Conservation (phyloP, 345 rosid species). For the Syzygium oleosum region DNA sequence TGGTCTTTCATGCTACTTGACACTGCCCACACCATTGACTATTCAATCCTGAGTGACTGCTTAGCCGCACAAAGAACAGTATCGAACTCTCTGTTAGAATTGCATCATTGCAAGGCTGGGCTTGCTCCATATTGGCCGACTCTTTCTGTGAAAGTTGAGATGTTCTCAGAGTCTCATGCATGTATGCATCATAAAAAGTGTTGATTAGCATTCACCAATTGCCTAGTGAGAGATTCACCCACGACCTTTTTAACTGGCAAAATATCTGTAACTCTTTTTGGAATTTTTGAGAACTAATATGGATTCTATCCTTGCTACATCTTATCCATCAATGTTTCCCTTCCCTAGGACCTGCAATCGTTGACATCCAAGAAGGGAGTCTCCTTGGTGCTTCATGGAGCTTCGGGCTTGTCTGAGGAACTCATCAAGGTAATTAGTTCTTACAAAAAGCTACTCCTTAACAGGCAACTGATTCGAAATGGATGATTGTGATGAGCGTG, state of each 20-base stretch:
- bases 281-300: background rate
- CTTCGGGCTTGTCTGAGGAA: constrained; percentile 71
- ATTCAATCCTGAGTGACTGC: background rate
- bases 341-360: constrained; percentile 46
- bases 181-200: background rate
- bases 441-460: background rate
- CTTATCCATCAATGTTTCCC: background rate
- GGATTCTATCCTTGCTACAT: background rate
- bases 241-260: background rate
- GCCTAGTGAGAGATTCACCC: background rate
- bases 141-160: background rate
- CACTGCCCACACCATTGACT: too few relatives aligned
- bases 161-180: background rate
- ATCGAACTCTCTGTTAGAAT: background rate
- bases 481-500: background rate
- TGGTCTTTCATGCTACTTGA: too few relatives aligned
- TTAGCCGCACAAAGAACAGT: background rate
- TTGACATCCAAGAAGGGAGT: constrained; percentile 72
- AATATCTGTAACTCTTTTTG: background rate
- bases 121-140: background rate
- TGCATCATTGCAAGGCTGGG: background rate
- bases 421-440: constrained; percentile 53
- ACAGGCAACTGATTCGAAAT: background rate
- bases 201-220: background rate
- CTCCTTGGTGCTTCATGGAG: constrained; percentile 88